These are phyloP conservation scores for Pseudozyma hubeiensis DNA, from an alignment of 1,284 basidiomycete genomes.

Conservation along the genomic window DNA sequence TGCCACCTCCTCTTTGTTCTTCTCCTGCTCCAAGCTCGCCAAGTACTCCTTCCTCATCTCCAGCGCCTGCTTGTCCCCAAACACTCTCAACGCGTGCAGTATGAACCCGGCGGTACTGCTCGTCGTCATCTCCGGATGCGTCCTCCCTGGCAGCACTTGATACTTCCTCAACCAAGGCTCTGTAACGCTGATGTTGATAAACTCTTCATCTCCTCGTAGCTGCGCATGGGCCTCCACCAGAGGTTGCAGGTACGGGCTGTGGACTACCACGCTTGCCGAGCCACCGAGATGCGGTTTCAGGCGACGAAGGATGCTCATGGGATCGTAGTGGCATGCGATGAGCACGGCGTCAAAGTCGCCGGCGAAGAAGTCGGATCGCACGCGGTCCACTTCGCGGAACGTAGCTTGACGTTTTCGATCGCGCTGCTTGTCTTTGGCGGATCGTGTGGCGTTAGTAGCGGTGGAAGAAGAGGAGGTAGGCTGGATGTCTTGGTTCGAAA, in stretches of 20 bases:
- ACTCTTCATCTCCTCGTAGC: constrained; percentile 77
- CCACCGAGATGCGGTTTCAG: constrained; percentile 83
- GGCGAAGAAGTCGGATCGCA: constrained; percentile 82
- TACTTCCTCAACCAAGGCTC: constrained; percentile 92
- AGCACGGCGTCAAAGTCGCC: constrained; percentile 78
- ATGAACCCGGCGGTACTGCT: constrained; percentile 90
- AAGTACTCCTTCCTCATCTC: constrained; percentile 32
- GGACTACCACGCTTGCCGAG: constrained; percentile 85
- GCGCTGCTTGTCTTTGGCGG: constrained; percentile 41
- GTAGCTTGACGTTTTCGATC: constrained; percentile 50
- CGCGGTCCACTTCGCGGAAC: constrained; percentile 58
- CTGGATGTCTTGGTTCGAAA: constrained; percentile 27
- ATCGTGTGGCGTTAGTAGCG: not conserved
- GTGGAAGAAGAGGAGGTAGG: not conserved
- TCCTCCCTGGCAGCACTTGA: constrained; percentile 92
- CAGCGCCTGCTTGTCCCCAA: constrained; percentile 46
- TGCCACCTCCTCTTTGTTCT: too few relatives aligned
- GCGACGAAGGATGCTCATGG: constrained; percentile 81
- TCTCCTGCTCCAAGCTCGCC: constrained; percentile 1
- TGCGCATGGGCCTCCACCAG: constrained; percentile 81
- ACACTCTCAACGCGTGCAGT: constrained; percentile 82
- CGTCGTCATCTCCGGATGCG: constrained; percentile 93
- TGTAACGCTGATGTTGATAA: constrained; percentile 82
- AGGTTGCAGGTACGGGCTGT: constrained; percentile 81
- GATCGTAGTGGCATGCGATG: constrained; percentile 86